Conservation (phyloP, 2,329 filamentous ascomycete genomes). For the Alternaria postmessia region DNA sequence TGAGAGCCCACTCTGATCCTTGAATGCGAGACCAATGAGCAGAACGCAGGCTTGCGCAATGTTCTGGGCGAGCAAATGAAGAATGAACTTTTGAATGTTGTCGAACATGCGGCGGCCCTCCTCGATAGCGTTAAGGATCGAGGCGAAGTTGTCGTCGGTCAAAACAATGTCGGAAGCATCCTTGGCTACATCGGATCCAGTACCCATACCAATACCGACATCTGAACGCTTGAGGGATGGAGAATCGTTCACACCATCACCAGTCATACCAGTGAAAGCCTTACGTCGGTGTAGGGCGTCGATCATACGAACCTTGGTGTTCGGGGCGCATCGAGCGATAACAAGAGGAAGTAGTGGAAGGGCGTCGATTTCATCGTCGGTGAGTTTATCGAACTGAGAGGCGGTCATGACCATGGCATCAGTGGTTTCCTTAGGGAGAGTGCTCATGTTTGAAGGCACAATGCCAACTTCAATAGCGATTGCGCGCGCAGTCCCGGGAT, state of each 20-base stretch:
- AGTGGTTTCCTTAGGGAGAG: conserved; percentile 38
- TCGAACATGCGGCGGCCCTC: conserved; percentile 57
- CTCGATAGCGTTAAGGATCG: conserved; percentile 56
- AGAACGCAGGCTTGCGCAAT: conserved; percentile 47
- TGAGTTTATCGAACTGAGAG: conserved; percentile 53
- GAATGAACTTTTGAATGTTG: conserved; percentile 56
- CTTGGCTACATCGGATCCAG: conserved; percentile 56
- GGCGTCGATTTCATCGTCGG: conserved; percentile 53
- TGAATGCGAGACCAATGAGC: conserved; percentile 47
- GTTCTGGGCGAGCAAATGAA: conserved; percentile 45
- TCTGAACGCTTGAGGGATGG: conserved; percentile 57
- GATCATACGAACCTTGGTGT: conserved; percentile 58
- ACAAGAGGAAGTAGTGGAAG: conserved; percentile 53
- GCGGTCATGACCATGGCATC: conserved; percentile 46
- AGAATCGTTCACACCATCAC: conserved; percentile 57
- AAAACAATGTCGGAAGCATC: conserved; percentile 57
- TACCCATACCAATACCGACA: conserved; percentile 57
- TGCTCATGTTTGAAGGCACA: conserved; percentile 54
- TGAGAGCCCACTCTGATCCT: conserved; percentile 41
- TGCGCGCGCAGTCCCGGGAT: conserved; percentile 55
- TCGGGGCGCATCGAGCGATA: conserved; percentile 55
- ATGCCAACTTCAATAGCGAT: conserved; percentile 56
- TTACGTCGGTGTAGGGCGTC: conserved; percentile 53
- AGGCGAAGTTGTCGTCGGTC: conserved; percentile 57
- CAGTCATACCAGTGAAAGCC: conserved; percentile 54